These are phyloP conservation scores for Hypoxylon sp. DNA, from an alignment of 2,329 filamentous ascomycete genomes.

Conservation along the genomic window DNA sequence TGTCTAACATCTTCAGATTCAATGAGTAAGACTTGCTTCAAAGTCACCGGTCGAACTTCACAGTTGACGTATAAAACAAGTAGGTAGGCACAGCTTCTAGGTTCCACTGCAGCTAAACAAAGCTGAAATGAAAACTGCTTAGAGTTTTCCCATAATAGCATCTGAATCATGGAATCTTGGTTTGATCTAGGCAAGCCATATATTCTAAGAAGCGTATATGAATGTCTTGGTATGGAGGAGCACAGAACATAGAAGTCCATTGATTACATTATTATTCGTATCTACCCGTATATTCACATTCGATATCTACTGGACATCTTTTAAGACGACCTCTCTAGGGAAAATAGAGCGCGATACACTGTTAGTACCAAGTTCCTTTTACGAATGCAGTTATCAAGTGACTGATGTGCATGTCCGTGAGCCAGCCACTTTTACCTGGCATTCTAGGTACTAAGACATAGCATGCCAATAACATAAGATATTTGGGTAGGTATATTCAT, in stretches of 20 bases:
- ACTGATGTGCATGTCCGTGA: background rate
- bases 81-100: background rate
- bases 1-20: background rate
- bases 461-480: background rate
- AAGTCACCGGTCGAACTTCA: background rate
- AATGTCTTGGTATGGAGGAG: background rate
- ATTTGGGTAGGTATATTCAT: background rate
- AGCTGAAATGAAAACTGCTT: background rate
- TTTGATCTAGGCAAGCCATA: background rate
- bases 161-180: background rate
- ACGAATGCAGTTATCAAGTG: background rate
- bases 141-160: background rate
- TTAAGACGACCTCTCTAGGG: background rate
- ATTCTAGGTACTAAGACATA: background rate
- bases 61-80: background rate
- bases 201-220: background rate
- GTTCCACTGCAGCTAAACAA: slow-evolving; percentile 1
- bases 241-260: background rate
- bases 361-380: background rate
- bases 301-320: too few relatives aligned
- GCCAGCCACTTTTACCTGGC: background rate
- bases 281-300: too few relatives aligned
- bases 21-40: slow-evolving; percentile 5
- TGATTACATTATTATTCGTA: background rate
- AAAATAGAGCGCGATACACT: background rate